phyloP scores from a whole-genome alignment of 768 basidiomycete genomes.

The Phlebiopsis gigantea region DNA sequence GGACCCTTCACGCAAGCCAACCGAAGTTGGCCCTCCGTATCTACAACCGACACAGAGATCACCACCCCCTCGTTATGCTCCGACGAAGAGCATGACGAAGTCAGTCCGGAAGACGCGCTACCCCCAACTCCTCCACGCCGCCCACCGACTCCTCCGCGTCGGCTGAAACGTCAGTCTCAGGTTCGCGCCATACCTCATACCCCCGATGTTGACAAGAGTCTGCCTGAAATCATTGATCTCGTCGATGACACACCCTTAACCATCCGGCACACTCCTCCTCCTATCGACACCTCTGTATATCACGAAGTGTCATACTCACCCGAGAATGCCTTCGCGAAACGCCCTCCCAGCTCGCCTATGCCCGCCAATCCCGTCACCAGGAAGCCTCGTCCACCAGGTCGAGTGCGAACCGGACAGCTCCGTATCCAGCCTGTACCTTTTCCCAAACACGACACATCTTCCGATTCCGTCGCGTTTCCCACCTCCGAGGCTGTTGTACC shows the following conservation, averaged over 20 bases:
- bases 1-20: conserved; percentile 6
- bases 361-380: conserved; percentile 42
- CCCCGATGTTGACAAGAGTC: conserved; percentile 1
- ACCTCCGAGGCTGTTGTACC: background rate
- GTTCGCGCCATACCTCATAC: background rate
- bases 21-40: conserved; percentile 27
- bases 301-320: background rate
- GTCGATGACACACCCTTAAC: conserved; percentile 13
- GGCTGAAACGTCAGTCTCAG: background rate
- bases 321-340: conserved; percentile 28
- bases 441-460: background rate
- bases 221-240: conserved; percentile 16
- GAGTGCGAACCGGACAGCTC: conserved; percentile 25
- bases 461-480: background rate
- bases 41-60: conserved; percentile 35
- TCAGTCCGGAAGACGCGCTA: conserved; percentile 39
- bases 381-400: conserved; percentile 50
- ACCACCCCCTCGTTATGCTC: conserved; percentile 72
- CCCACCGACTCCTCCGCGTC: conserved; percentile 3
- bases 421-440: conserved; percentile 1
- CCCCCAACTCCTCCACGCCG: conserved; percentile 28
- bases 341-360: conserved; percentile 62
- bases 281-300: background rate
- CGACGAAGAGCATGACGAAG: conserved; percentile 57
- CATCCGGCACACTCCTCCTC: background rate